These are phyloP conservation scores for Paradendryphiella salina DNA, from an alignment of 2,329 filamentous ascomycete genomes.

Conservation along the genomic window DNA sequence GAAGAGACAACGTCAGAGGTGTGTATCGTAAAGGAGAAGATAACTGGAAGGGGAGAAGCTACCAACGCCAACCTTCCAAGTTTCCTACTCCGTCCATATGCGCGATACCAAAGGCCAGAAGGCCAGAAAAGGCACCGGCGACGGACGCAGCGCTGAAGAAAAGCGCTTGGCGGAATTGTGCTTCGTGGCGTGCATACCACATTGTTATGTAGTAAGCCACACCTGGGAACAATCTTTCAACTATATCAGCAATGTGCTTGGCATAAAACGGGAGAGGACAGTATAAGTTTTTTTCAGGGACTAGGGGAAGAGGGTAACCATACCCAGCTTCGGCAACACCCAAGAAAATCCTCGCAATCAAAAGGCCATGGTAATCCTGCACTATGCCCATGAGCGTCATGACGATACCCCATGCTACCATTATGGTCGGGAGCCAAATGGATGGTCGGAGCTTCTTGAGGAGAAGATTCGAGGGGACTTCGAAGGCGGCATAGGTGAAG, in stretches of 20 bases:
- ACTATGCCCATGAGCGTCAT: too few relatives aligned
- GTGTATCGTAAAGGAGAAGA: too few relatives aligned
- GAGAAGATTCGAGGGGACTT: constrained; percentile 62
- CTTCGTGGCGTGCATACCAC: constrained; percentile 61
- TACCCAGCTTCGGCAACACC: constrained; percentile 48
- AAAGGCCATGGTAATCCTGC: too few relatives aligned
- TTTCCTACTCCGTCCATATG: constrained; percentile 46
- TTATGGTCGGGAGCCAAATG: constrained; percentile 49
- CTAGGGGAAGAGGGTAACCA: constrained; percentile 10
- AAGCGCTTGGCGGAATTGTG: constrained; percentile 62
- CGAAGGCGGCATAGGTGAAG: constrained; percentile 46
- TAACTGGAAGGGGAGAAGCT: too few relatives aligned
- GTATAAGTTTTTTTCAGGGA: too few relatives aligned
- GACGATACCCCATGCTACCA: constrained; percentile 48
- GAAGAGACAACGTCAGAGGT: too few relatives aligned
- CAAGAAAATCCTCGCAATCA: constrained; percentile 43
- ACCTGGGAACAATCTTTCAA: constrained; percentile 29
- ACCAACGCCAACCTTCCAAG: constrained; percentile 41
- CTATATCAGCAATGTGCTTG: too few relatives aligned
- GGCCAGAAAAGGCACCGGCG: constrained; percentile 59
- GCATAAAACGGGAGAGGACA: too few relatives aligned
- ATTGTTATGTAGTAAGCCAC: constrained; percentile 58
- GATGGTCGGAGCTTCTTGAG: constrained; percentile 60
- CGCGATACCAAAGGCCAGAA: constrained; percentile 58
- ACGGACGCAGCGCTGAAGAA: constrained; percentile 61